These are phyloP conservation scores for Plasmodiophora brassicae DNA, from an alignment of 208 protist genomes.

Conservation along the genomic window DNA sequence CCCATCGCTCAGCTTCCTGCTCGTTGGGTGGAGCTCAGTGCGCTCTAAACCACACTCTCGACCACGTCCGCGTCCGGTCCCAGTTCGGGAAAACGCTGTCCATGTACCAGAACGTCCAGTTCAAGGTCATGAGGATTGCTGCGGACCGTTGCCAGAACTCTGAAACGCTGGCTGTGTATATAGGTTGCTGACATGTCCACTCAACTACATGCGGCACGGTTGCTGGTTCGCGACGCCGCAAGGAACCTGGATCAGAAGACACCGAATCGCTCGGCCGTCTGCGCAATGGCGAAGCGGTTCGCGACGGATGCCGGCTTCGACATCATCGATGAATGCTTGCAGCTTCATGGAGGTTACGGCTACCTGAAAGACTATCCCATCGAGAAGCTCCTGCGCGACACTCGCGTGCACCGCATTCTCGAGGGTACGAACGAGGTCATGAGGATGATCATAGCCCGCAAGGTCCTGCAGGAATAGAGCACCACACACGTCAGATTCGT, in stretches of 20 bases:
- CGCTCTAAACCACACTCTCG: not conserved
- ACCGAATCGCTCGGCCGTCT: not conserved
- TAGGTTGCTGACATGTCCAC: conserved; percentile 39
- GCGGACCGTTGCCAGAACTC: not conserved
- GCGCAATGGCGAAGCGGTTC: conserved; percentile 47
- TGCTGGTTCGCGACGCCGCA: not conserved
- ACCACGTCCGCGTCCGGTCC: not conserved
- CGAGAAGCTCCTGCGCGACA: conserved; percentile 31
- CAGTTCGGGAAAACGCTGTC: conserved; percentile 33
- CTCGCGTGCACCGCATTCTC: conserved; percentile 40
- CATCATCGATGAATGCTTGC: conserved; percentile 31
- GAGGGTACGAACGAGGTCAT: conserved; percentile 43
- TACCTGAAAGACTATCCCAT: conserved; percentile 37
- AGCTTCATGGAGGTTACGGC: conserved; percentile 40
- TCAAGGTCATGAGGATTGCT: not conserved
- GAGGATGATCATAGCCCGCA: conserved; percentile 8
- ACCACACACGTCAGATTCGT: too few species aligned
- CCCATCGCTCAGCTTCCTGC: not conserved
- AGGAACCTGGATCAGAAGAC: not conserved
- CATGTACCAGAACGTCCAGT: not conserved
- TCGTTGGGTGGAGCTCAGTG: not conserved
- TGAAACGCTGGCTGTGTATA: conserved; percentile 19
- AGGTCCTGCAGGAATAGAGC: conserved; percentile 14
- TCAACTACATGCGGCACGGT: conserved; percentile 22
- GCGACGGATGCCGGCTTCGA: conserved; percentile 40